phyloP scores from a whole-genome alignment of 148 eudicot genomes.

The Vaccinium vitisidaea region DNA sequence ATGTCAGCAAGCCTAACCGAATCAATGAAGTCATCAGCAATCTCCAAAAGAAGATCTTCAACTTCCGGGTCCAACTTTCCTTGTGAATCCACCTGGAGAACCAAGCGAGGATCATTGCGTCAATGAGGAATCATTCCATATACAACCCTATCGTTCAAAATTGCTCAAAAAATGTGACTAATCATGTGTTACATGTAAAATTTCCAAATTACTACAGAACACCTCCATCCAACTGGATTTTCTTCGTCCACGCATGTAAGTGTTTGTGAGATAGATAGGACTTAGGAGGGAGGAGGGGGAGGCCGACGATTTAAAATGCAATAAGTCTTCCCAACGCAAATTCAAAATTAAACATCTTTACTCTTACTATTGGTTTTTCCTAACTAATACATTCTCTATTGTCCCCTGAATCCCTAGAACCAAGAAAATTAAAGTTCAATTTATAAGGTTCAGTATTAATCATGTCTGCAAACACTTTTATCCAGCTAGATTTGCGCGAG shows the following conservation, averaged over 20 bases:
- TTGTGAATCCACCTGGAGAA: conserved; percentile 63
- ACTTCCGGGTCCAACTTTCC: conserved; percentile 81
- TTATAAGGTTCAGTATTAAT: not conserved
- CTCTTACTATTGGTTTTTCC: not conserved
- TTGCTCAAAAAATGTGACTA: not conserved
- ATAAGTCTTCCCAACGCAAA: not conserved
- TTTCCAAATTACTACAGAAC: not conserved
- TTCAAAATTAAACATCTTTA: not conserved
- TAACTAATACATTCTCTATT: not conserved
- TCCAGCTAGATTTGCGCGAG: not conserved
- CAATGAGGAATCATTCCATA: conserved; percentile 1
- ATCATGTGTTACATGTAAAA: not conserved
- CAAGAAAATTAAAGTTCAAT: not conserved
- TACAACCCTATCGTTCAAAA: not conserved
- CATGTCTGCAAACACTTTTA: not conserved
- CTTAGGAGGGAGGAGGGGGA: not conserved
- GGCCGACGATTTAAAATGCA: not conserved
- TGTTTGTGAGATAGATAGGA: not conserved
- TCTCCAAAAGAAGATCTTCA: conserved; percentile 72
- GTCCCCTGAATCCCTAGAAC: not conserved
- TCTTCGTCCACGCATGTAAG: not conserved
- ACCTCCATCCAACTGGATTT: not conserved
- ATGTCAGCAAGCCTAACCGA: conserved; percentile 51
- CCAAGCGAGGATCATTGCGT: conserved; percentile 10
- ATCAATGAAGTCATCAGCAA: conserved; percentile 89